A percentile compares a stretch with the other conserved stretches of the same genome.
Conservation (phyloP, 1,284 basidiomycete genomes). For the Apiotrichum sp. region DNA sequence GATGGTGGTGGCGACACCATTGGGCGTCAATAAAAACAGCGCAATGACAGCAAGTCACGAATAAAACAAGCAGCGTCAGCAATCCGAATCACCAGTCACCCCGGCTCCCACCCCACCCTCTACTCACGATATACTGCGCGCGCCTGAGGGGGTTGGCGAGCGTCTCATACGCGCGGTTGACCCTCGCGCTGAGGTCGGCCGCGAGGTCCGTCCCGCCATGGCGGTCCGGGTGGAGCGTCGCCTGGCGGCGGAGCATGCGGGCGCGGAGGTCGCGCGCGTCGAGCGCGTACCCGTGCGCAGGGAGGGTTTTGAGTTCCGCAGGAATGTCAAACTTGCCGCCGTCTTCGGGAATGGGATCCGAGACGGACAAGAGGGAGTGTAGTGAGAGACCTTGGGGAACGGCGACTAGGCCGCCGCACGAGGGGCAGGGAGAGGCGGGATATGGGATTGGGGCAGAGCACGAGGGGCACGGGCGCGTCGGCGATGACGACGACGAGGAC, state of each 20-base stretch:
- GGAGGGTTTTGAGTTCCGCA: constrained; percentile 26
- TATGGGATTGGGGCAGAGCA: constrained; percentile 28
- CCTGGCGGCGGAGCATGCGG: constrained; percentile 37
- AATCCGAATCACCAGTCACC: background rate
- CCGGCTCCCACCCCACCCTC: background rate
- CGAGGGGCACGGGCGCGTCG: constrained; percentile 28
- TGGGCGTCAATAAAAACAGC: no score
- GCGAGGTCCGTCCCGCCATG: constrained; percentile 31
- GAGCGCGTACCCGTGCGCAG: constrained; percentile 35
- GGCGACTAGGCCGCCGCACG: constrained; percentile 31
- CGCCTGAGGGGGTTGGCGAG: constrained; percentile 39
- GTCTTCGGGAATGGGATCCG: constrained; percentile 14
- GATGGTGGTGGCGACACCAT: no score
- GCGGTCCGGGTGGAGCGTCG: constrained; percentile 43
- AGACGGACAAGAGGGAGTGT: constrained; percentile 38
- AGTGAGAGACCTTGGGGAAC: constrained; percentile 36
- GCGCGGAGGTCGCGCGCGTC: constrained; percentile 31
- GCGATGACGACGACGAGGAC: background rate
- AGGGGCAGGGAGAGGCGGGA: constrained; percentile 38
- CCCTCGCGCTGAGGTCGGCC: constrained; percentile 32
- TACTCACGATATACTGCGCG: constrained; percentile 46
- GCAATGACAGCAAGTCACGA: background rate
- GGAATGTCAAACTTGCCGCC: constrained; percentile 21
- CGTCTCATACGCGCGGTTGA: constrained; percentile 45
- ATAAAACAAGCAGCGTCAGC: background rate